These are phyloP conservation scores for Sporothrix variecibatus DNA, from an alignment of 2,329 filamentous ascomycete genomes.

Conservation along the genomic window DNA sequence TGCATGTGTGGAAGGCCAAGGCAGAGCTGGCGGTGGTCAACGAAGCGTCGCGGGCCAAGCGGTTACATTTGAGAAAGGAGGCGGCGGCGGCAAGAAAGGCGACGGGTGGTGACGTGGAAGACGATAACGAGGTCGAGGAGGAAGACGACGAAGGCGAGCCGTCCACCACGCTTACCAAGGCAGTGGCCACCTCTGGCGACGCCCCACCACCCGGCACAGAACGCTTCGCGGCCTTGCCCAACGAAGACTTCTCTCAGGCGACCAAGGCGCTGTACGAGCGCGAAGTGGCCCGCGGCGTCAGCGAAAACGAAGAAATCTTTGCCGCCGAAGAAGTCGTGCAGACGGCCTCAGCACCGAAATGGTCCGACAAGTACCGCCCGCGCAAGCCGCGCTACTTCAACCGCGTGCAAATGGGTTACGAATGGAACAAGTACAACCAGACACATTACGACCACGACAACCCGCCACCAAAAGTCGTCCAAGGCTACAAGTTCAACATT, in stretches of 20 bases:
- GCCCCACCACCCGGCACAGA: constrained; percentile 58
- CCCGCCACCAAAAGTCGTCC: constrained; percentile 94
- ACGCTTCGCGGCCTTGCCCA: constrained; percentile 67
- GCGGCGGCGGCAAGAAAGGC: constrained; percentile 30
- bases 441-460: constrained; percentile 99
- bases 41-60: constrained; percentile 70
- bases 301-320: constrained; percentile 95
- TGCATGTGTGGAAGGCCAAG: constrained; percentile 89
- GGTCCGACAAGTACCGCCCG: constrained; percentile 82
- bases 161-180: neutral
- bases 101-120: neutral
- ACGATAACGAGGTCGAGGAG: neutral
- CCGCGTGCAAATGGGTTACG: constrained; percentile 96
- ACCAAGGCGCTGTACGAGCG: constrained; percentile 89
- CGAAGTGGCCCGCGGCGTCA: constrained; percentile 86
- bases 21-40: constrained; percentile 79
- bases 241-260: constrained; percentile 81
- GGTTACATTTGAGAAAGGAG: constrained; percentile 66
- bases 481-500: constrained; percentile 99
- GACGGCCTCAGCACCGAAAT: constrained; percentile 64
- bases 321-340: constrained; percentile 81
- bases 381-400: constrained; percentile 97
- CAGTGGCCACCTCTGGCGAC: neutral
- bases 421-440: constrained; percentile 99
- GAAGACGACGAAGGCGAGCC: neutral